Evolutionary conservation across 495 filamentous ascomycete genomes (phyloP), one percentile per base, ranked within the genome.

Genomic region (Bacidia gigantensis): DNA sequence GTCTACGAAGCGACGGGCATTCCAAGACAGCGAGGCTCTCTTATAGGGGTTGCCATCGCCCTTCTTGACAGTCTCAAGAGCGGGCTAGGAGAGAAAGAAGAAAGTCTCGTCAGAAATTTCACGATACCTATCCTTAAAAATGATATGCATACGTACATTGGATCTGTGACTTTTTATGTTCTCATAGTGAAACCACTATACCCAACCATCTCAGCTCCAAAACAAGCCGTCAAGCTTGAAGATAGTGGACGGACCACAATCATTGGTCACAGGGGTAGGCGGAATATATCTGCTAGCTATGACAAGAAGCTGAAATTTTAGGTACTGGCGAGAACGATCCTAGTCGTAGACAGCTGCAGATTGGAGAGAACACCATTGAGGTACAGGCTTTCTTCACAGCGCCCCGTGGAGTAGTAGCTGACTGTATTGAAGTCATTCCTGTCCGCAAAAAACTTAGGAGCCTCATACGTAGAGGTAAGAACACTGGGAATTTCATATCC

Each of bases 321-420:
- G 59, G 60, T 49, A 48, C 59, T 12, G 64, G 65, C 18, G 55
- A 62, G 54, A 66, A 67, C 50, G 51, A 52, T 26, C 43, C 53
- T 21, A 49, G 42, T 18, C 57, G 42, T 24, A 59, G 18, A 32
- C 57, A 64, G 14, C 53, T 72, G 38, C 69, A 72, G 57, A 43
- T 69, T 12, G 64, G 69, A 12, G 69, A 69, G 45, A 71, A 70
- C 39, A 68, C 66, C 2, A 49, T 63, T 26, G 51, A 62, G 55
- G 59, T 64, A 53, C 26, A 24, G 32, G 38, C 14, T 26, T 14
- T 14, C 7, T 35, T 24, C 46, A 35, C 5, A 35, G 14, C 29
- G 29, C 29, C 14, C 14, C 20, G 45, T 25, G 11, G 52, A 51
- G 25, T 17, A 24, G 26, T 11, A 11, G 22, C 20, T 49, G 26